Conservation (phyloP, 371 early-diverging fungal species). For the Apophysomyces variabilis region DNA sequence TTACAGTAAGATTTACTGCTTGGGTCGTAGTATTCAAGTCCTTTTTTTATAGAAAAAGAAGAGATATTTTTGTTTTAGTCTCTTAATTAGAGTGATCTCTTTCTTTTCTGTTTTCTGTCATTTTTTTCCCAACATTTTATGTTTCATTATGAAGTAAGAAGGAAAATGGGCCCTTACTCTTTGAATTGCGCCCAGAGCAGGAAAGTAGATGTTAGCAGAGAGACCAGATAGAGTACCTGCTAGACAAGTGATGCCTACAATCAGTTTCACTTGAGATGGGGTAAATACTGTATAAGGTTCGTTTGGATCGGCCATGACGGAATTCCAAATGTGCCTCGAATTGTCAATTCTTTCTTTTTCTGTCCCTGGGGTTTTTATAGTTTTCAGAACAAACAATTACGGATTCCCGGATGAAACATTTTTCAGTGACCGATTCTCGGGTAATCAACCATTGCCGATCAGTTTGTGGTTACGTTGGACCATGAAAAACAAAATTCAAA, state of each 20-base stretch:
- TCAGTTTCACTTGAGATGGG: background rate
- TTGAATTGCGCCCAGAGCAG: conserved; percentile 14
- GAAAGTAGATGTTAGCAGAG: conserved; percentile 25
- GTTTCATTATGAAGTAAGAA: background rate
- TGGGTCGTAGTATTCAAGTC: conserved; percentile 19
- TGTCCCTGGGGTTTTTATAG: too few relatives aligned
- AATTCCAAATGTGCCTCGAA: too few relatives aligned
- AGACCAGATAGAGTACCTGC: conserved; percentile 10
- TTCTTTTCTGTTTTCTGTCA: background rate
- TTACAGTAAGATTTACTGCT: conserved; percentile 26
- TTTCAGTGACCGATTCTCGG: too few relatives aligned
- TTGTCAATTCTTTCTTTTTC: too few relatives aligned
- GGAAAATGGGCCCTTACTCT: background rate
- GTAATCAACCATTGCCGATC: too few relatives aligned
- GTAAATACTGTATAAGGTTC: conserved; percentile 16
- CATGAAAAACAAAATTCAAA: too few relatives aligned
- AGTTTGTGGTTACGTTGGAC: too few relatives aligned
- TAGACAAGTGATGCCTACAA: background rate
- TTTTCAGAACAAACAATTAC: too few relatives aligned
- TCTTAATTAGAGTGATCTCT: background rate
- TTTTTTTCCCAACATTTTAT: background rate
- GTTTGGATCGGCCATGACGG: too few relatives aligned
- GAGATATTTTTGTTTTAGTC: background rate
- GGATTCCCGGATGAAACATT: too few relatives aligned
- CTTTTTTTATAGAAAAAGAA: conserved; percentile 11